Base-by-base conservation (phyloP, 2,329 filamentous ascomycete genomes). In the Polychaeton citri region DNA sequence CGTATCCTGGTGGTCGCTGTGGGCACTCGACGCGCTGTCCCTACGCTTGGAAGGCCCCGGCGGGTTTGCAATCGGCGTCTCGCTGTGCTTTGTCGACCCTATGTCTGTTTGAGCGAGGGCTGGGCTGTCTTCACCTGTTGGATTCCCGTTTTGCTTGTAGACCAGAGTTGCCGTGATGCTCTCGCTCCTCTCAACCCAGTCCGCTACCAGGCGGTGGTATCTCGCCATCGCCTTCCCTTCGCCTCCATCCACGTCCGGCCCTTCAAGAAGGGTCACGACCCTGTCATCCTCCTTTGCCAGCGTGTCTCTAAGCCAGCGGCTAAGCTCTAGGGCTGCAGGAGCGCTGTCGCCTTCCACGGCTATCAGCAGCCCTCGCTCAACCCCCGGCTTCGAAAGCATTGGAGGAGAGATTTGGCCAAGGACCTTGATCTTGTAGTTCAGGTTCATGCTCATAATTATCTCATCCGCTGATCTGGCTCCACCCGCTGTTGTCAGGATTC, bases 361-460 rank as follows among this genome's bases (percentile, higher is more conserved):
- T 42, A 96, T 78, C 24, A 95, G 72, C 0, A 81, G 74, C 0
- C 88, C 87, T n/a, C 86, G 73, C 1, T 44, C 41, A 5, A 40
- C 34, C 30, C 34, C 36, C 9, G 39, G 28, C 18, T 43, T 41
- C 8, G 5, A 65, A 65, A 59, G 40, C 10, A 83, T 64, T 0
- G 82, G 76, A 17, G 79, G 81, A 32, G 80, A 80, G 44, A 95
- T 84, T 42, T 76, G 77, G 12, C 75, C 69, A 21, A 96, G 66
- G 2, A 88, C 70, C 33, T 76, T 75, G 47, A 94, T 73, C 58
- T 93, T 94, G 45, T 76, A 76, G 31, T 76, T 60, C 49, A 81
- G 80, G 0, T 79, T 72, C 35, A 90, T 81, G 18, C 69, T 74
- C 76, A 82, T 83, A 40, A 87, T 74, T 62, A 81, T 78, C 6